Evolutionary conservation across 345 rosid species (phyloP), one percentile per base, ranked within the genome.

Genomic region (Lenwebbia sp.): DNA sequence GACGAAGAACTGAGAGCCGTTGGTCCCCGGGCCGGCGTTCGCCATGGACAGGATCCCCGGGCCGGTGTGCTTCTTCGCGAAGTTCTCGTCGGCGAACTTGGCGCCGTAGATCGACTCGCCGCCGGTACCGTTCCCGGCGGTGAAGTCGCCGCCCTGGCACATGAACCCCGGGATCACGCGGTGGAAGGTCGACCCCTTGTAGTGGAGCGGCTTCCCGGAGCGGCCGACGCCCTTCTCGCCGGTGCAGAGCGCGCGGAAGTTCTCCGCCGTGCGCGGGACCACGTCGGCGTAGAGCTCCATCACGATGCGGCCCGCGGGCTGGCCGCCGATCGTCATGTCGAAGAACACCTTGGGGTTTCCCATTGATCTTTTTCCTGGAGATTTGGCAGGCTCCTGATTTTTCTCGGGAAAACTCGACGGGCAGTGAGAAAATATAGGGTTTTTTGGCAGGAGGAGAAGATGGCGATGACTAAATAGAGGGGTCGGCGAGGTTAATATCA

Each of bases 71-170:
- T 92, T 90, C 92, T 85, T 87, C 7, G 83, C 53, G 87, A 92
- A 92, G 85, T 91, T 91, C 90, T 91, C 93, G 56, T 92, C 92
- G 0, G 89, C 89, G 84, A 92, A 90, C 90, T 92, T 92, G 52
- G 88, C 26, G 22, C 92, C 91, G 82, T 92, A 92, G 84, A 92
- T 90, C 50, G 93, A 90, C 76, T 92, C 92, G 1, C 92, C 92
- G 17, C 91, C 91, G 40, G 91, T 90, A 54, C 93, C 93, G 83
- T 92, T 92, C 28, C 92, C 91, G 50, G 89, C 90, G 3, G 93
- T 92, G 89, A 92, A 92, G 85, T 92, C 93, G 1, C 93, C 93
- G 5, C 93, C 93, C 83, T 90, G 92, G 90, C 93, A 90, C 92
- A 92, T 92, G 90, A 92, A 92, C 40, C 88, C 87, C 2, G 91